These are phyloP conservation scores for Anethum foeniculum DNA, from an alignment of 140 eudicot genomes.

Conservation along the genomic window DNA sequence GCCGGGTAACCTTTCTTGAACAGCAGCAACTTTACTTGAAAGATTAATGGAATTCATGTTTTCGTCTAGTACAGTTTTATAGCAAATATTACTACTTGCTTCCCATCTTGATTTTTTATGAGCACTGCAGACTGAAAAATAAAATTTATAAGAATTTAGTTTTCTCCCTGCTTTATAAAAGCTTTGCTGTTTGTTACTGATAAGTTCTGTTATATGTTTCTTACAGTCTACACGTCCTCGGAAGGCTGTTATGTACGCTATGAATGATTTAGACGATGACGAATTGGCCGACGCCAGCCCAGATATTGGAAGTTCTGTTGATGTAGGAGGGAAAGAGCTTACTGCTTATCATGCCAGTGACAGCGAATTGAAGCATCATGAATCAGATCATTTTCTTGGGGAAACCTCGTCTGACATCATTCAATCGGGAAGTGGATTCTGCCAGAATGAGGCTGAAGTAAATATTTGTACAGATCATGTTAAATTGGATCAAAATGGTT, in stretches of 20 bases:
- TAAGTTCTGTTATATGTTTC: constrained; percentile 5
- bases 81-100: neutral
- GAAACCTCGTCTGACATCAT: constrained; percentile 13
- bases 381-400: constrained; percentile 11
- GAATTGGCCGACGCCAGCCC: constrained; percentile 10
- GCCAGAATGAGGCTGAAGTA: constrained; percentile 17
- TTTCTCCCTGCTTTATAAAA: neutral
- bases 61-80: neutral
- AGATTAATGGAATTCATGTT: neutral
- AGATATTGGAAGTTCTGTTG: constrained; percentile 21
- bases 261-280: constrained; percentile 30
- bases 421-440: constrained; percentile 21
- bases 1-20: constrained; percentile 47
- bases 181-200: neutral
- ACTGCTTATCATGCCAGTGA: neutral
- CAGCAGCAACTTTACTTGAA: neutral
- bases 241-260: constrained; percentile 39
- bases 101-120: neutral
- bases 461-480: constrained; percentile 1
- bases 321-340: constrained; percentile 13
- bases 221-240: constrained; percentile 62
- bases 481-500: constrained; percentile 17
- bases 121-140: neutral
- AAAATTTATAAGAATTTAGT: neutral
- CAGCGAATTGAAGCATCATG: constrained; percentile 5